A percentile compares a stretch with the other conserved stretches of the same genome.
Evolutionary conservation across 2,329 filamentous ascomycete genomes (phyloP).

Genomic region (Pseudogymnoascus sp.): DNA sequence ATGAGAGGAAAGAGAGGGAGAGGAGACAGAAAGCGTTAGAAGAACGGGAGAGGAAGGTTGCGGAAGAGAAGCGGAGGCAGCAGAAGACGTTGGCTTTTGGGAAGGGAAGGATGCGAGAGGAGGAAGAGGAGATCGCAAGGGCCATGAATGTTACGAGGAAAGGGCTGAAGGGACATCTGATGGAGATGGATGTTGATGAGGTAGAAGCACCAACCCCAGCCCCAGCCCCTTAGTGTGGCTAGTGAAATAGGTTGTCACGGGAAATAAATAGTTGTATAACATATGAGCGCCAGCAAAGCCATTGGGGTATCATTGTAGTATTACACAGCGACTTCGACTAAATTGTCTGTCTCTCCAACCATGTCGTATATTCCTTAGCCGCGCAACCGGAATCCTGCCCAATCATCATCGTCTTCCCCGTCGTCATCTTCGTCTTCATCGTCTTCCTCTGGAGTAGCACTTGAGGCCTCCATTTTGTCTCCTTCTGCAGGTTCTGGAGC

Average conservation of each 20-base stretch:
- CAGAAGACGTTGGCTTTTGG: conserved; percentile 53
- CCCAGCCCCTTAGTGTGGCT: neutral
- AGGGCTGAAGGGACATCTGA: conserved; percentile 56
- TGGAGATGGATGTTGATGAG: conserved; percentile 18
- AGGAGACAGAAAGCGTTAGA: conserved; percentile 60
- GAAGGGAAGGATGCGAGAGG: conserved; percentile 55
- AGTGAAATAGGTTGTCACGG: neutral
- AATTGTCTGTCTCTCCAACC: neutral
- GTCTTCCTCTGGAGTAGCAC: conserved; percentile 30
- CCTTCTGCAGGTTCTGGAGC: conserved; percentile 23
- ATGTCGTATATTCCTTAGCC: neutral
- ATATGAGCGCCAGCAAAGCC: neutral
- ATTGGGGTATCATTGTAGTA: conserved; percentile 8
- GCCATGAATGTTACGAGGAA: conserved; percentile 64
- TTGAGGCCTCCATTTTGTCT: conserved; percentile 18
- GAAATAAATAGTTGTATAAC: neutral
- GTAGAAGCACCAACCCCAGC: neutral
- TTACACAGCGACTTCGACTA: neutral
- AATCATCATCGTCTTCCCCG: conserved; percentile 47
- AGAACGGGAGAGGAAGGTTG: conserved; percentile 55
- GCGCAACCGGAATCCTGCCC: conserved; percentile 45
- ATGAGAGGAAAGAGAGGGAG: conserved; percentile 44
- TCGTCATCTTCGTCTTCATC: conserved; percentile 37
- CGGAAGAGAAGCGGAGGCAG: conserved; percentile 55
- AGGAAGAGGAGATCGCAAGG: conserved; percentile 59